phyloP scores from a whole-genome alignment of 768 basidiomycete species.

The Xanthoconium stramineum region DNA sequence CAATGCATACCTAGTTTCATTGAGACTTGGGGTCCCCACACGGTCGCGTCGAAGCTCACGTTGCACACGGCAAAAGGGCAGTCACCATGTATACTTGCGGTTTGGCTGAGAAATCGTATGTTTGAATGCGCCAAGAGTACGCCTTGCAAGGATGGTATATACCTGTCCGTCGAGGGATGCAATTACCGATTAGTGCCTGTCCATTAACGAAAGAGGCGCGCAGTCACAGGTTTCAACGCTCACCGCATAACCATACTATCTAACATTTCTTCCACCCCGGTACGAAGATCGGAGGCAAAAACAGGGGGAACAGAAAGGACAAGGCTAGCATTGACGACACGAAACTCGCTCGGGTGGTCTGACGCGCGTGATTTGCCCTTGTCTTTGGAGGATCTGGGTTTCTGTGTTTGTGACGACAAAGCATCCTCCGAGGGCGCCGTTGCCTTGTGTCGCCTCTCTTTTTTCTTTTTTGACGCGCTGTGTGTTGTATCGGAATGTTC shows the following conservation, averaged over 20 bases:
- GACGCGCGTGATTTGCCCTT: constrained; percentile 38
- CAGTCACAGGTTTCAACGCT: constrained; percentile 24
- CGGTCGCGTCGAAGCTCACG: constrained; percentile 75
- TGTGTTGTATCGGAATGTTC: constrained; percentile 16
- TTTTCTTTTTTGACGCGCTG: constrained; percentile 35
- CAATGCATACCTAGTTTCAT: constrained; percentile 66
- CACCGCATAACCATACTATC: constrained; percentile 97
- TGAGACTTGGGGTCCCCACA: constrained; percentile 86
- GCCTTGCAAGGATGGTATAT: constrained; percentile 82
- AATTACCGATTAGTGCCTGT: neutral
- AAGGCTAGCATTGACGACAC: constrained; percentile 60
- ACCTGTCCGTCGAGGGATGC: constrained; percentile 45
- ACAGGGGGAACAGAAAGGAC: constrained; percentile 76
- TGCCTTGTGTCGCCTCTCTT: constrained; percentile 30
- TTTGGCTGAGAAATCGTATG: constrained; percentile 59
- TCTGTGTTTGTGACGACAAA: constrained; percentile 10
- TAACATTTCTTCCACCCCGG: constrained; percentile 83
- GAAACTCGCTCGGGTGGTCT: constrained; percentile 49
- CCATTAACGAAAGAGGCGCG: neutral
- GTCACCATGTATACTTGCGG: constrained; percentile 70
- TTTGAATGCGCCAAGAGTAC: constrained; percentile 87
- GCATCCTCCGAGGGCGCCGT: constrained; percentile 3
- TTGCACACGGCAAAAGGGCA: constrained; percentile 81
- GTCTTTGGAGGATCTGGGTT: constrained; percentile 26
- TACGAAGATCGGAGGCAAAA: constrained; percentile 68